These are phyloP conservation scores for Trametes cinnabarina DNA, from an alignment of 768 basidiomycete genomes.

Conservation along the genomic window DNA sequence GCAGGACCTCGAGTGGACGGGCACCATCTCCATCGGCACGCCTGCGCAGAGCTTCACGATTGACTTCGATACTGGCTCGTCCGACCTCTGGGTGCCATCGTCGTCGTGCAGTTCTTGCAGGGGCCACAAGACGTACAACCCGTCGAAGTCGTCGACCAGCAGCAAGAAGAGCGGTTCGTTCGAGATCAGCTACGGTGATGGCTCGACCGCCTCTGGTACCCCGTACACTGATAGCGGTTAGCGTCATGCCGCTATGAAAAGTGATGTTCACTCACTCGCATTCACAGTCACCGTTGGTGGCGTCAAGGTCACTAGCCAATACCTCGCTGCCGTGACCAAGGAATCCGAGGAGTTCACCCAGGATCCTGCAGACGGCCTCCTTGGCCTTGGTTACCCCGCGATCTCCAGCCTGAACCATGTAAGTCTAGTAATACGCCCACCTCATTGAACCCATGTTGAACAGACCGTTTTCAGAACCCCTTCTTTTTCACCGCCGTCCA, in stretches of 20 bases:
- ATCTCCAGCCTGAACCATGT: no score
- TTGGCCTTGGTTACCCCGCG: conserved; percentile 15
- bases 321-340: conserved; percentile 12
- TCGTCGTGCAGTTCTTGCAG: conserved; percentile 21
- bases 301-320: conserved; percentile 18
- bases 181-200: conserved; percentile 36
- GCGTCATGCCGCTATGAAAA: neutral
- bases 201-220: conserved; percentile 28
- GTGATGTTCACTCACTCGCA: neutral
- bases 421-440: neutral
- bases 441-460: neutral
- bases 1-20: conserved; percentile 9
- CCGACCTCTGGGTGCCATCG: conserved; percentile 28
- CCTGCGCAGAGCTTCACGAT: conserved; percentile 17
- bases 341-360: conserved; percentile 2
- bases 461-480: conserved; percentile 7
- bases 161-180: conserved; percentile 22
- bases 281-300: conserved; percentile 10
- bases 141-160: conserved; percentile 26
- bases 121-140: conserved; percentile 17
- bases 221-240: conserved; percentile 33
- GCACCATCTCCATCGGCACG: conserved; percentile 10
- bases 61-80: conserved; percentile 24
- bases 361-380: conserved; percentile 18
- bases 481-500: conserved; percentile 21